Evolutionary conservation across 345 rosid genomes (phyloP).

Genomic region (Ceriops zippeliana): DNA sequence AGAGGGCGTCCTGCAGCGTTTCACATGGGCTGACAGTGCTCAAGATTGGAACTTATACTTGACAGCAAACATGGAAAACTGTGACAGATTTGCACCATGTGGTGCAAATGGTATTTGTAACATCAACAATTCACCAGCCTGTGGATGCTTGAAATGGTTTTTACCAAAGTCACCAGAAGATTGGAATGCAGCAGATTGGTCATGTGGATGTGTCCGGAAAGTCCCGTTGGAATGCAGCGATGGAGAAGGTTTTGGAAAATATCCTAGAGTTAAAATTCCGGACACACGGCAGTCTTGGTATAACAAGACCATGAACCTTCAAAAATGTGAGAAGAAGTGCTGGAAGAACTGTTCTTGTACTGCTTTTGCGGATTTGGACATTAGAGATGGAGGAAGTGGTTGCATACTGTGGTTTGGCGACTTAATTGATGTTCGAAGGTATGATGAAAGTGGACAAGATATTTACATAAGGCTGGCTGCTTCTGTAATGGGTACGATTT

Average conservation of each 20-base stretch:
- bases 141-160: constrained; percentile 12
- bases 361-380: constrained; percentile 13
- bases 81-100: constrained; percentile 13
- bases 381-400: constrained; percentile 19
- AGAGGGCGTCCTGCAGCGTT: constrained; percentile 8
- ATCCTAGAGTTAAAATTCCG: constrained; percentile 6
- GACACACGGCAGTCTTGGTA: constrained; percentile 13
- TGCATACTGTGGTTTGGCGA: constrained; percentile 16
- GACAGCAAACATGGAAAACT: constrained; percentile 9
- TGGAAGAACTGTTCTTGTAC: constrained; percentile 12
- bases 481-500: constrained; percentile 30
- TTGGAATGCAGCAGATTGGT: constrained; percentile 10
- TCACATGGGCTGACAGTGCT: constrained; percentile 11
- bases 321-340: constrained; percentile 11
- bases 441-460: constrained; percentile 30
- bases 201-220: constrained; percentile 11
- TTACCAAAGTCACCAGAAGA: constrained; percentile 5
- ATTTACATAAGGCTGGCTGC: constrained; percentile 41
- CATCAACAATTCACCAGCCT: constrained; percentile 13
- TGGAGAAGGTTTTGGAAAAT: constrained; percentile 16
- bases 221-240: constrained; percentile 6
- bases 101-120: constrained; percentile 13
- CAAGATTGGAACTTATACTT: constrained; percentile 9
- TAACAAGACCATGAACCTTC: constrained; percentile 4
- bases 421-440: constrained; percentile 8